Evolutionary conservation across 768 basidiomycete genomes (phyloP), one percentile per base, ranked within the genome.

Genomic region (Tylopilus sp.): DNA sequence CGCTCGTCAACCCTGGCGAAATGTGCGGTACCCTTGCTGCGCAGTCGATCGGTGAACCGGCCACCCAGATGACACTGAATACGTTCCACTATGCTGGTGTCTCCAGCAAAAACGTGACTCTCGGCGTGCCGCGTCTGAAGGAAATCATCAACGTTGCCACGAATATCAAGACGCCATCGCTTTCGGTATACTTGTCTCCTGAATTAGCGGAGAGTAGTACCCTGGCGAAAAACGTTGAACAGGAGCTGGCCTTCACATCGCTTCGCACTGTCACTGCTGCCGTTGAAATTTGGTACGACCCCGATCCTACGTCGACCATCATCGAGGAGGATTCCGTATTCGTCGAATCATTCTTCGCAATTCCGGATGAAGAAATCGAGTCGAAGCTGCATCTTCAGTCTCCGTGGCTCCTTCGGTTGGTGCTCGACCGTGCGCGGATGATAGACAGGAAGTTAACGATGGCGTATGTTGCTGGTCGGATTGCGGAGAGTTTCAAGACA

Each of bases 81-180:
- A 98, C 95, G 0, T 99, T 98, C 90, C 97, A 99, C 72, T 98
- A 98, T 68, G 97, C 97, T 54, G 97, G 97, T 86, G 97, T 99
- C 22, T 95, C 97, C n/a, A 93, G 90, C 65, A 98, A 98, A 75
- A 98, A 97, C 72, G 97, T 99, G 44, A 99, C 97, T 0, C 91
- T 98, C 52, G 97, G 97, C 85, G 97, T 99, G 2, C 97, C 97
- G 2, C 95, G 97, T 71, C 70, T 99, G 57, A 98, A 98, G 75
- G 97, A 98, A 72, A 98, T 98, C 60, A 98, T 99, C 75, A 99
- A 99, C 64, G 95, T 98, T 52, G 97, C 97, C 0, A 90, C 88
- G 18, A 95, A 98, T 67, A 97, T 98, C 80, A 97, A 98, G 73
- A 99, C 97, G 0, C 97, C 97, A 0, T 95, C 93, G 0, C 79